A percentile compares a stretch with the other conserved stretches of the same genome.
phyloP scores from a whole-genome alignment of 805 yeast species.

The Lachancea quebecensis region DNA sequence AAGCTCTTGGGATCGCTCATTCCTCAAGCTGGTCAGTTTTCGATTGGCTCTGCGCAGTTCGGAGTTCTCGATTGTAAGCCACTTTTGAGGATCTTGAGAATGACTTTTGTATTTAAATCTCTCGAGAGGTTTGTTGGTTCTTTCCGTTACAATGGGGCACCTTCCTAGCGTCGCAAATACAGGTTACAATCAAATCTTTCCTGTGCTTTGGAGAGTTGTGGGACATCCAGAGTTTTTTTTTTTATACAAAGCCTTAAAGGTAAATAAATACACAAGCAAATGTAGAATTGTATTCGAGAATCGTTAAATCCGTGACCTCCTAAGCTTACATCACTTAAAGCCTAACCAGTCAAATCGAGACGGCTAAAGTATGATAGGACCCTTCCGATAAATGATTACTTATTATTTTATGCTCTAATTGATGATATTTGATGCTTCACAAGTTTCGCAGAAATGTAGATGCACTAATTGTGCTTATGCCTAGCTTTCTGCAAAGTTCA shows the following conservation, averaged over 20 bases:
- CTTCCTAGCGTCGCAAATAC: too few species aligned
- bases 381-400: not conserved
- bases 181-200: too few species aligned
- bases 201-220: too few species aligned
- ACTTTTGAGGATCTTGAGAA: not conserved
- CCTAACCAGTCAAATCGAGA: too few species aligned
- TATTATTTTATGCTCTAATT: not conserved
- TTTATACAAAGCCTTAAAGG: not conserved
- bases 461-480: not conserved
- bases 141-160: too few species aligned
- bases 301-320: too few species aligned
- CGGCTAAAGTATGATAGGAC: too few species aligned
- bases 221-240: not conserved
- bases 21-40: not conserved
- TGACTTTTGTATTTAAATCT: not conserved
- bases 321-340: too few species aligned
- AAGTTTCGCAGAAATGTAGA: too few species aligned
- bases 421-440: not conserved
- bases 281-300: not conserved
- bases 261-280: not conserved
- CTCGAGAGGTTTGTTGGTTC: too few species aligned
- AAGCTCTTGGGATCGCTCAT: constrained; percentile 4
- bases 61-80: not conserved
- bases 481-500: constrained; percentile 20
- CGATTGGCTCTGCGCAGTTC: not conserved